phyloP scores from a whole-genome alignment of 352 stramenopile genomes.

The Pythium grandisporangium region DNA sequence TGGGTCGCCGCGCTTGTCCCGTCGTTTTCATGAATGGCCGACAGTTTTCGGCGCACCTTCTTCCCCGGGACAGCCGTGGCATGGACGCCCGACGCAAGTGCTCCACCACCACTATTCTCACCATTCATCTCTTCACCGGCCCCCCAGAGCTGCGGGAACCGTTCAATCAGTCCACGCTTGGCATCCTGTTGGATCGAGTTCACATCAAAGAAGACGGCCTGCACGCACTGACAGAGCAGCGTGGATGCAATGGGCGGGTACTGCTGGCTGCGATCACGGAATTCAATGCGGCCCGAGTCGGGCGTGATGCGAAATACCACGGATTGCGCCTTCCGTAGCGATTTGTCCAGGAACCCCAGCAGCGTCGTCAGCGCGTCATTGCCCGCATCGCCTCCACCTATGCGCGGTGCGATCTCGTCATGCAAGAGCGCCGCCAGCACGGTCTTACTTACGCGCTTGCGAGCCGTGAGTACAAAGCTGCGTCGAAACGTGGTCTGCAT shows the following conservation, averaged over 20 bases:
- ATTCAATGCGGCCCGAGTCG: slow-evolving; percentile 50
- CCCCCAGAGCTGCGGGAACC: slow-evolving; percentile 66
- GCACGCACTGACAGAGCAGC: slow-evolving; percentile 55
- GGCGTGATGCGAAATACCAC: slow-evolving; percentile 67
- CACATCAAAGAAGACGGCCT: slow-evolving; percentile 69
- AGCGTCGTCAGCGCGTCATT: slow-evolving; percentile 48
- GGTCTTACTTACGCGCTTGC: slow-evolving; percentile 74
- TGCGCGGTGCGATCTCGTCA: slow-evolving; percentile 60
- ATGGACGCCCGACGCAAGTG: no score
- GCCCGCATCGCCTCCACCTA: slow-evolving; percentile 36
- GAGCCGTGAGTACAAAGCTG: slow-evolving; percentile 65
- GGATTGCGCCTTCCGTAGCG: slow-evolving; percentile 69
- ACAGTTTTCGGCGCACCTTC: background rate
- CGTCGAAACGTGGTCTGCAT: slow-evolving; percentile 52
- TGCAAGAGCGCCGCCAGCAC: slow-evolving; percentile 54
- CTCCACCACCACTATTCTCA: no score
- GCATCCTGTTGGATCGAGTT: slow-evolving; percentile 78
- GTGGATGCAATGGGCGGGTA: slow-evolving; percentile 67
- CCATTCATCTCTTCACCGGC: slow-evolving; percentile 43
- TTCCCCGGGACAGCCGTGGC: background rate
- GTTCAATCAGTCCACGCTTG: slow-evolving; percentile 62
- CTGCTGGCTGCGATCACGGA: slow-evolving; percentile 47
- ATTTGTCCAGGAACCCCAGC: slow-evolving; percentile 73
- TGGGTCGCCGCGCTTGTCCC: no score
- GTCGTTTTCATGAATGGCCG: background rate